Evolutionary conservation across 139 green algal genomes (phyloP), one percentile per base, ranked within the genome.

Genomic region (Pseudopediastrum boryanum): DNA sequence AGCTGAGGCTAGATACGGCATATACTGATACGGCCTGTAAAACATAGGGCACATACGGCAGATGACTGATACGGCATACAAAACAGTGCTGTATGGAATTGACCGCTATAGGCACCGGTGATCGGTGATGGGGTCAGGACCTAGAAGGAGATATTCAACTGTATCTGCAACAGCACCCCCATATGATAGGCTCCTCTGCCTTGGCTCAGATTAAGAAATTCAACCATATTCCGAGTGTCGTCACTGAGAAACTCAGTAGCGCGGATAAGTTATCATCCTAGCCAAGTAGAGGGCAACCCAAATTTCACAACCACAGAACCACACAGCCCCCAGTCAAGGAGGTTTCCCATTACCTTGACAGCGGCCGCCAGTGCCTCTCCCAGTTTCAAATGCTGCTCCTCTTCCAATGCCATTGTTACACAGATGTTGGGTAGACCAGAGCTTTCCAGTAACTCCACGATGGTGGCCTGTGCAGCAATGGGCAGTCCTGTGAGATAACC

Each of bases 301-400:
- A n/a, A 38, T n/a, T 21, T 35, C 36, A 72, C 1, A 42, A 39
- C n/a, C n/a, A 62, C 46, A 56, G 46, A 12, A 56, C 46, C 12
- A 12, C 13, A 12, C 13, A n/a, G 46, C 46, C 12, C 16, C 13
- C 46, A 56, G 12, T 12, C 46, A 16, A 12, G 16, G 13, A 56
- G 46, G 13, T n/a, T 16, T 42, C 13, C 46, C 1, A 75, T 38
- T 75, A 88, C 86, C 85, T 86, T 71, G n/a, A 92, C 84, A 46
- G 88, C 88, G 61, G 83, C 82, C 43, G 84, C 88, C 79, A 93
- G 77, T 76, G 91, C 78, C 31, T 88, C 79, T 6, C 88, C 86
- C 66, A 91, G 73, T 35, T 48, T 39, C 44, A 78, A 43, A 0
- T 43, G 39, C 35, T 52, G 75, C 13, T 88, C 78, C 38, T 87